A percentile compares a stretch with the other conserved stretches of the same genome.
Conservation (phyloP, 2,329 filamentous ascomycete genomes). For the Fusarium camptoceras region DNA sequence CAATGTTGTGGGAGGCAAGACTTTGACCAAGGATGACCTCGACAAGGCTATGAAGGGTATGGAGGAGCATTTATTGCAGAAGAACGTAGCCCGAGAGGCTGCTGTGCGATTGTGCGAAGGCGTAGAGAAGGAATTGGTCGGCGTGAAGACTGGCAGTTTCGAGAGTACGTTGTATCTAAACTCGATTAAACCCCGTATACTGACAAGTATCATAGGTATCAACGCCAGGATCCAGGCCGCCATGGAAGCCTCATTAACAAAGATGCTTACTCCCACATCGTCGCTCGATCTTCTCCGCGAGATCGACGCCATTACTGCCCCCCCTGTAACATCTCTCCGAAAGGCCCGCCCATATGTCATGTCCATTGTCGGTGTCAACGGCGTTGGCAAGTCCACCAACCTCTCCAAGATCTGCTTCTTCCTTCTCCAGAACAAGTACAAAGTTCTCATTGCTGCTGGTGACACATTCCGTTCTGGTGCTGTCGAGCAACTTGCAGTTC, state of each 20-base stretch:
- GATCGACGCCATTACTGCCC: conserved; percentile 81
- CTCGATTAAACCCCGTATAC: neutral
- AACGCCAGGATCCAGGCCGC: conserved; percentile 85
- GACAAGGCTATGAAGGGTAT: conserved; percentile 94
- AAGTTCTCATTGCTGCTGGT: conserved; percentile 91
- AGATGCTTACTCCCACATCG: conserved; percentile 95
- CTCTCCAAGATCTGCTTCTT: conserved; percentile 99
- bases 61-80: conserved; percentile 93
- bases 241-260: conserved; percentile 91
- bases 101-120: conserved; percentile 91
- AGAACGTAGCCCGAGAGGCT: conserved; percentile 96
- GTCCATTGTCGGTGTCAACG: conserved; percentile 97
- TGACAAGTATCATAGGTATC: conserved; percentile 63
- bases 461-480: conserved; percentile 98
- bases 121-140: conserved; percentile 89
- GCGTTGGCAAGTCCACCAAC: conserved; percentile 97
- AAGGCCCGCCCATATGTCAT: conserved; percentile 90
- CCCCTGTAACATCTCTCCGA: conserved; percentile 71
- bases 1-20: conserved; percentile 95
- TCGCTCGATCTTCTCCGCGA: conserved; percentile 95
- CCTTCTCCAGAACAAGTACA: conserved; percentile 95
- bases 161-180: conserved; percentile 66
- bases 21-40: conserved; percentile 86
- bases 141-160: conserved; percentile 91
- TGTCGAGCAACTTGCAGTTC: conserved; percentile 95